Conservation (phyloP, 306 rosid species). For the Carpinus viminea region DNA sequence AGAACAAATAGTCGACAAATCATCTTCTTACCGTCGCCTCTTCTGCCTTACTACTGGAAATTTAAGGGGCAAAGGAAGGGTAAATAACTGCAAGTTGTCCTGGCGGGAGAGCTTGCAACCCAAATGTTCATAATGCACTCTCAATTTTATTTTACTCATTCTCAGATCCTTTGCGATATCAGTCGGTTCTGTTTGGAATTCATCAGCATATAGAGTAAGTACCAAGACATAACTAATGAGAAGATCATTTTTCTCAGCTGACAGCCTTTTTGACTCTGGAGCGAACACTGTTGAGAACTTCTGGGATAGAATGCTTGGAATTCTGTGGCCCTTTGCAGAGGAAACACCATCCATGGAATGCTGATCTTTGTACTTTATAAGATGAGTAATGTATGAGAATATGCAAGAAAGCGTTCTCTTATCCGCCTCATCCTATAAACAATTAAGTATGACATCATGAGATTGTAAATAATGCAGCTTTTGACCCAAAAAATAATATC, state of each 20-base stretch:
- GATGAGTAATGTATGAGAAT: slow-evolving; percentile 74
- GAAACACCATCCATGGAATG: slow-evolving; percentile 49
- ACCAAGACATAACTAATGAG: slow-evolving; percentile 69
- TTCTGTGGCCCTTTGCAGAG: slow-evolving; percentile 52
- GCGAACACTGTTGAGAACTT: slow-evolving; percentile 59
- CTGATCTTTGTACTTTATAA: slow-evolving; percentile 74
- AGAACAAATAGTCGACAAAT: background rate
- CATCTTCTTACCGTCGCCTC: slow-evolving; percentile 32
- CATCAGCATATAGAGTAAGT: slow-evolving; percentile 67
- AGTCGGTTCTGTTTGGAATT: slow-evolving; percentile 47
- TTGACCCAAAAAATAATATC: background rate
- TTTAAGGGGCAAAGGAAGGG: slow-evolving; percentile 66
- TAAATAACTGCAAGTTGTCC: slow-evolving; percentile 23
- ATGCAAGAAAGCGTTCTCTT: slow-evolving; percentile 56
- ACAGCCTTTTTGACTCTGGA: slow-evolving; percentile 42
- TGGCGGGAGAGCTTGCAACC: slow-evolving; percentile 63
- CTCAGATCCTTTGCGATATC: slow-evolving; percentile 83
- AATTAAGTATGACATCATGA: slow-evolving; percentile 11
- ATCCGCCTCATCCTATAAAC: slow-evolving; percentile 69
- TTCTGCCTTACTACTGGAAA: slow-evolving; percentile 48
- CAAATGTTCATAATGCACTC: slow-evolving; percentile 44
- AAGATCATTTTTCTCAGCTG: slow-evolving; percentile 58
- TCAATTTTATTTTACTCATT: slow-evolving; percentile 26
- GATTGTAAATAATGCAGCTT: background rate
- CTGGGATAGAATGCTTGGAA: slow-evolving; percentile 56